Conservation (phyloP, 805 yeast genomes). For the Hanseniaspora pseudoguilliermondii region DNA sequence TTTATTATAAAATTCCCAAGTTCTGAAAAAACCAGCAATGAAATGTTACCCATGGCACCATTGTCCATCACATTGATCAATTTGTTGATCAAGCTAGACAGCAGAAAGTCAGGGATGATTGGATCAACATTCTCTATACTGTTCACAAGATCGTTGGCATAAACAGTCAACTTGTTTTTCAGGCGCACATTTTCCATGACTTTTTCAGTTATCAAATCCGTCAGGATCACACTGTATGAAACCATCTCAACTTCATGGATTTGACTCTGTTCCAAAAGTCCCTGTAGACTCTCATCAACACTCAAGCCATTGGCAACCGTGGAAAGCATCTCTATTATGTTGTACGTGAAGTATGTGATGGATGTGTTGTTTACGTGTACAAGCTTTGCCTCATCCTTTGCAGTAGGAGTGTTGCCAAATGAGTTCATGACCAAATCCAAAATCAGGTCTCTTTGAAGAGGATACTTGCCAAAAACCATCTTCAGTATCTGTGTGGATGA, state of each 20-base stretch:
- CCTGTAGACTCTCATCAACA: neutral
- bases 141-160: neutral
- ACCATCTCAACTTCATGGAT: constrained; percentile 6
- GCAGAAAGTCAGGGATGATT: neutral
- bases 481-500: constrained; percentile 22
- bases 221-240: constrained; percentile 19
- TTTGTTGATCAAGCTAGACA: neutral
- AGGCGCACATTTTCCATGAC: constrained; percentile 5
- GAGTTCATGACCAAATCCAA: constrained; percentile 46
- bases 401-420: constrained; percentile 37
- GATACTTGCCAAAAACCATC: constrained; percentile 31
- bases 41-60: neutral
- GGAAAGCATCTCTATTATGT: constrained; percentile 19
- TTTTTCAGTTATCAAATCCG: constrained; percentile 19
- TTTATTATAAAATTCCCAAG: constrained; percentile 7
- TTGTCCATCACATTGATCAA: constrained; percentile 10
- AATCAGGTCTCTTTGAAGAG: constrained; percentile 47
- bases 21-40: constrained; percentile 15
- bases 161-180: constrained; percentile 10
- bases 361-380: constrained; percentile 16
- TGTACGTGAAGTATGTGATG: constrained; percentile 23
- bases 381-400: constrained; percentile 27
- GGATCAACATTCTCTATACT: neutral
- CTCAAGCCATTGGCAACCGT: neutral
- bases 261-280: constrained; percentile 4